Percentiles rank a stretch among this genome's conserved stretches.
Conservation (phyloP, 495 filamentous ascomycete genomes). For the Venustampulla echinocandica region DNA sequence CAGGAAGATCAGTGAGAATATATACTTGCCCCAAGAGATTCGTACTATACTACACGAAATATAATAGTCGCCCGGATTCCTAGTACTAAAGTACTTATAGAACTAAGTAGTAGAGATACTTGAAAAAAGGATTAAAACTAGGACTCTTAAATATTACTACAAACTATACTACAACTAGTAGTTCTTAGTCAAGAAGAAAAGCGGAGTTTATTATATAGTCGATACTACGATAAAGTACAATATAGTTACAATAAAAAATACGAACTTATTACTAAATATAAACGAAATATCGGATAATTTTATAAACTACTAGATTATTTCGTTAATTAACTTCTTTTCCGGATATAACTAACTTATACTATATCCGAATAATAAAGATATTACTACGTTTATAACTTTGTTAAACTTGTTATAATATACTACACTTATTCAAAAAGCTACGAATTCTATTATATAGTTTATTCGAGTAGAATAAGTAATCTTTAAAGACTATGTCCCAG, state of each 20-base stretch:
- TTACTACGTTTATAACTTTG: not conserved
- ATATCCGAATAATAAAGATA: not conserved
- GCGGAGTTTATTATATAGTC: not conserved
- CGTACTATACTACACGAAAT: not conserved
- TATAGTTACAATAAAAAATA: not conserved
- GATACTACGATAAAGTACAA: not conserved
- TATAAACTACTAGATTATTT: not conserved
- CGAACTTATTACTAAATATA: not conserved
- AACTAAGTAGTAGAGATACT: not conserved
- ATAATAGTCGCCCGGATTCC: not conserved
- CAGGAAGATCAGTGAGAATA: not conserved
- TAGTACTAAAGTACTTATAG: not conserved
- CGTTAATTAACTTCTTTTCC: not conserved
- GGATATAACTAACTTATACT: constrained; percentile 20
- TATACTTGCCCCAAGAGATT: not conserved
- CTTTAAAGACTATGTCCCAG: not conserved
- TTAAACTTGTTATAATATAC: not conserved
- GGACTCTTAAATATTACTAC: not conserved
- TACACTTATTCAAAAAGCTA: not conserved
- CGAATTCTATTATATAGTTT: not conserved
- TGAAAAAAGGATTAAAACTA: not conserved
- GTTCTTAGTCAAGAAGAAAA: constrained; percentile 4
- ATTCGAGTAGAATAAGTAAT: not conserved
- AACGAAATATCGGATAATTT: not conserved
- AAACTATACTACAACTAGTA: not conserved